Percentiles rank a stretch among this genome's conserved stretches.
Conservation (phyloP, 1,139 yeast species). For the Candida tropicalis region DNA sequence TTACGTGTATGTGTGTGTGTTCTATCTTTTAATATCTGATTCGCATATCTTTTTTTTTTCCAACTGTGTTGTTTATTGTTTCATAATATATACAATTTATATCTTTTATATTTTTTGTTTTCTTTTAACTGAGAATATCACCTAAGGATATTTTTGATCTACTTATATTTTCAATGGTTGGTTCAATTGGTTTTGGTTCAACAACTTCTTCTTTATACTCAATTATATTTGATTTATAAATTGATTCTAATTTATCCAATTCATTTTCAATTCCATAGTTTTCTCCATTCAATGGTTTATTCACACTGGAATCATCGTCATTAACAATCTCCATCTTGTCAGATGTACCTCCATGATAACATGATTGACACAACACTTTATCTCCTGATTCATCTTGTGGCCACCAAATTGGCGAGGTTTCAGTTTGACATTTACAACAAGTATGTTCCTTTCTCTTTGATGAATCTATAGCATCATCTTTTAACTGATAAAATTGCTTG, state of each 20-base stretch:
- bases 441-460: neutral
- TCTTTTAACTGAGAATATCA: constrained; percentile 24
- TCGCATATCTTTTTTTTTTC: neutral
- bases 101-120: neutral
- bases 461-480: neutral
- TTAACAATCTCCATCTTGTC: constrained; percentile 4
- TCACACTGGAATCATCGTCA: constrained; percentile 15
- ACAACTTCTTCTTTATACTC: constrained; percentile 5
- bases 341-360: constrained; percentile 26
- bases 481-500: constrained; percentile 13
- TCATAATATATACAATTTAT: neutral
- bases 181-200: neutral
- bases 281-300: constrained; percentile 35
- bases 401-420: constrained; percentile 48
- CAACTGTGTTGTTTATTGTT: neutral
- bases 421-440: constrained; percentile 29
- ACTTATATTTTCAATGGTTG: constrained; percentile 15
- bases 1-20: neutral
- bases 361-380: constrained; percentile 32
- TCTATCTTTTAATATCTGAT: neutral
- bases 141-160: constrained; percentile 28
- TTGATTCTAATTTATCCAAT: constrained; percentile 27
- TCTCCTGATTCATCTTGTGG: constrained; percentile 6
- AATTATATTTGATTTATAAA: constrained; percentile 17
- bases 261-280: constrained; percentile 35